Evolutionary conservation across 768 basidiomycete species (phyloP), one percentile per base, ranked within the genome.

Genomic region (Tylopilus plumbeoviolaceoides): DNA sequence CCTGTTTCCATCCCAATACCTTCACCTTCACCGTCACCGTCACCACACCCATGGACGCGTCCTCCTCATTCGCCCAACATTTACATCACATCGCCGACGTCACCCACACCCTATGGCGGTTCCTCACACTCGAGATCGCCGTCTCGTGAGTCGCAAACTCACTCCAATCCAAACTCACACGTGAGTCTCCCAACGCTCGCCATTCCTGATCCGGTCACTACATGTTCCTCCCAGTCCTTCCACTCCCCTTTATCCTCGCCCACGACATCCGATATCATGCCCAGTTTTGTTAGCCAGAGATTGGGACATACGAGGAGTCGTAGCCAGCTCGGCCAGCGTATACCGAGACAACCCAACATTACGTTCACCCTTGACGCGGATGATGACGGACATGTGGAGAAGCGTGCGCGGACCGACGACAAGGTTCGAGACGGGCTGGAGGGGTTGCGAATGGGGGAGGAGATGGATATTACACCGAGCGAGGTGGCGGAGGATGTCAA

Each of bases 81-180:
- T 59, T 86, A 78, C 63, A 75, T 91, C 59, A 90, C 85, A 4
- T 83, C 84, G 0, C 85, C 88, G 3, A 70, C 72, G 0, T 75
- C 78, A 4, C 64, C 79, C 20, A 72, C 72, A 5, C 65, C 68
- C 1, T 54, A 59, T 39, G 11, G 48, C 4, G 23, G 40, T 27
- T 41, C 28, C 7, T 10, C 66, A 14, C 62, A 68, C 47, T 48
- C 63, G 18, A 59, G 64, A 21, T 54, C 59, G 0, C 48, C 54
- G 1, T 55, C 63, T n/a, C 61, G 57, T 11, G 65, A 64, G 28
- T 59, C 59, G 23, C 55, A 53, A 28, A 45, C 35, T 12, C 53
- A 53, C 33, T 11, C 58, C n/a, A 50, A 55, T 42, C 31, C 45
- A 10, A 48, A 48, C n/a, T 14, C 46, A 1, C 55, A 59, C 20